A percentile compares a stretch with the other conserved stretches of the same genome.
Evolutionary conservation across 805 yeast species (phyloP).

Genomic region (Metschnikowia amazonensis): DNA sequence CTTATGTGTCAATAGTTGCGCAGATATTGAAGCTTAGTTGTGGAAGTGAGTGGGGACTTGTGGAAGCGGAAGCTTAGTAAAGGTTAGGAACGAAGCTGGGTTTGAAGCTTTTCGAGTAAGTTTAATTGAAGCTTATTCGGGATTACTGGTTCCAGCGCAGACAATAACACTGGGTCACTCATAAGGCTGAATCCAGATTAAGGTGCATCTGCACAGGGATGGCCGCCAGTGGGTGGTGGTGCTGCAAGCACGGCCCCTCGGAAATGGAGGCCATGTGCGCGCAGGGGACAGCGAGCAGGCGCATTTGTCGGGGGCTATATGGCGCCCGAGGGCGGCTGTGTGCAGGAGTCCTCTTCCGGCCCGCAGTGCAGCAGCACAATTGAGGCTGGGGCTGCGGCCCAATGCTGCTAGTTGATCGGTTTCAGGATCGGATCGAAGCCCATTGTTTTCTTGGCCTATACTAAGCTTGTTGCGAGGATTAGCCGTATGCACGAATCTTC

Average conservation of each 20-base stretch:
- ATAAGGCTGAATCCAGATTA: background rate
- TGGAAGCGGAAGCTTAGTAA: no score
- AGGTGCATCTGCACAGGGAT: background rate
- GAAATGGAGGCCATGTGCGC: background rate
- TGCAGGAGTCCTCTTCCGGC: background rate
- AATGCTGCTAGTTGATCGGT: no score
- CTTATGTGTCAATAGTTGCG: no score
- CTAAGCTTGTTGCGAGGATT: background rate
- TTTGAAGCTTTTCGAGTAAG: no score
- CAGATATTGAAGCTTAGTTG: background rate
- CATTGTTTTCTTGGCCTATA: background rate
- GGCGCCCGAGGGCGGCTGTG: no score
- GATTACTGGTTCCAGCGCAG: background rate
- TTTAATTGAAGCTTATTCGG: background rate
- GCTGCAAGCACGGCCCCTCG: slow-evolving; percentile 2
- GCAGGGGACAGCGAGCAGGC: background rate
- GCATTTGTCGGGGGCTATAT: background rate
- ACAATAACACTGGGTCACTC: background rate
- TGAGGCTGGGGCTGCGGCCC: background rate
- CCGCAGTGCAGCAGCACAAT: background rate
- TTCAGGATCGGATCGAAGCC: background rate
- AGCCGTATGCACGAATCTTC: background rate
- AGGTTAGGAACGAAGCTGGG: no score
- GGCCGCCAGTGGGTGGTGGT: background rate
- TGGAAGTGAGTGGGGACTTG: no score